phyloP scores from a whole-genome alignment of 2,329 filamentous ascomycete genomes.

The Thielaviopsis musarum region DNA sequence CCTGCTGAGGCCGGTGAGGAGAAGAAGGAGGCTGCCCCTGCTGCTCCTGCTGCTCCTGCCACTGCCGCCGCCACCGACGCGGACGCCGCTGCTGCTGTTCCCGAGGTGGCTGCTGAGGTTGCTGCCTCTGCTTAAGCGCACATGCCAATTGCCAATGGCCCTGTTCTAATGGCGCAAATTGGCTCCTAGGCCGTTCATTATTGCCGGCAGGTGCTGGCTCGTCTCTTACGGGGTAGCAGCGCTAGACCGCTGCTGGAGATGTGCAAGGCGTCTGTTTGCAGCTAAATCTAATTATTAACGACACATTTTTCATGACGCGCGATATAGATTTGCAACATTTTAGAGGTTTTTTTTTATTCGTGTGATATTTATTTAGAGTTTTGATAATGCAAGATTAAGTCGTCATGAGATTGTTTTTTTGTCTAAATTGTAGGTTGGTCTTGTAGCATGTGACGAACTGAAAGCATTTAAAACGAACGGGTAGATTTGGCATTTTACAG shows the following conservation, averaged over 20 bases:
- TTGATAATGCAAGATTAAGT: too few relatives aligned
- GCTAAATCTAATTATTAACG: constrained; percentile 13
- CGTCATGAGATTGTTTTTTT: too few relatives aligned
- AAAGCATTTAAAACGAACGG: too few relatives aligned
- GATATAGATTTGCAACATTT: neutral
- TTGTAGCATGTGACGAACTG: too few relatives aligned
- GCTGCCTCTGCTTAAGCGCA: constrained; percentile 2
- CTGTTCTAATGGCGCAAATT: constrained; percentile 1
- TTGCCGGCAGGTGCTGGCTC: neutral
- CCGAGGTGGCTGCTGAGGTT: neutral
- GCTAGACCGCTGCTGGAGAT: constrained; percentile 4
- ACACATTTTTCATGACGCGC: constrained; percentile 9
- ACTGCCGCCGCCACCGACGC: neutral
- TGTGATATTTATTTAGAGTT: too few relatives aligned
- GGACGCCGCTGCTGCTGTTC: neutral
- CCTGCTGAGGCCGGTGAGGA: constrained; percentile 39
- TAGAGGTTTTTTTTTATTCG: too few relatives aligned
- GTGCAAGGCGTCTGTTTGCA: neutral
- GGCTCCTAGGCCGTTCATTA: neutral
- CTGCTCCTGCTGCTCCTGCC: neutral
- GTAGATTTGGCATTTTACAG: too few relatives aligned
- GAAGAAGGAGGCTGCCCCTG: neutral
- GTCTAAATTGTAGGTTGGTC: too few relatives aligned
- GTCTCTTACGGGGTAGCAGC: constrained; percentile 3
- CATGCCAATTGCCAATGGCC: neutral